phyloP scores from a whole-genome alignment of 139 green algal genomes.

The Picochlorum sp. region DNA sequence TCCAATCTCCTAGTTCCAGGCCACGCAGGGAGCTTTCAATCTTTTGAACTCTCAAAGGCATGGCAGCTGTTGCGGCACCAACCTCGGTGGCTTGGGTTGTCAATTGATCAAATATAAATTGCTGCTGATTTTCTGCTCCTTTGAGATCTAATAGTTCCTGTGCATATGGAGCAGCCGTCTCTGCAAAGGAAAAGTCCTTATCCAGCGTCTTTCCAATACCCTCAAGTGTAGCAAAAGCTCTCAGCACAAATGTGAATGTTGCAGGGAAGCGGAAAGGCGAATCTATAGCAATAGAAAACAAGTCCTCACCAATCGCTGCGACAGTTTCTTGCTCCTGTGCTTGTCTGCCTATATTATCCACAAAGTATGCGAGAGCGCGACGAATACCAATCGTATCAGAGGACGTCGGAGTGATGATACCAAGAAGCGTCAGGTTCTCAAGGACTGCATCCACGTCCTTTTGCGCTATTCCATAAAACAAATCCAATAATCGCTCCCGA shows the following conservation, averaged over 20 bases:
- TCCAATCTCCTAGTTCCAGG: slow-evolving; percentile 59
- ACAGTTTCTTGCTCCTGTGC: slow-evolving; percentile 67
- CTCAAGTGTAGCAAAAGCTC: slow-evolving; percentile 78
- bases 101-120: slow-evolving; percentile 51
- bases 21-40: slow-evolving; percentile 48
- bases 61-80: slow-evolving; percentile 46
- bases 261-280: slow-evolving; percentile 81
- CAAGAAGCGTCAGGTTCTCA: slow-evolving; percentile 49
- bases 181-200: slow-evolving; percentile 57
- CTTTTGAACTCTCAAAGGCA: slow-evolving; percentile 52
- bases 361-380: slow-evolving; percentile 67
- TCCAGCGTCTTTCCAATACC: slow-evolving; percentile 67
- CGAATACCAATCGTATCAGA: slow-evolving; percentile 43
- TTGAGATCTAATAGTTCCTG: slow-evolving; percentile 48
- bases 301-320: slow-evolving; percentile 67
- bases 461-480: slow-evolving; percentile 60
- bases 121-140: slow-evolving; percentile 27
- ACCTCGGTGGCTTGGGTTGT: slow-evolving; percentile 57
- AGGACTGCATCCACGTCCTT: slow-evolving; percentile 42
- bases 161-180: slow-evolving; percentile 60
- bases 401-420: slow-evolving; percentile 59
- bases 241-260: slow-evolving; percentile 82
- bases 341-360: slow-evolving; percentile 54
- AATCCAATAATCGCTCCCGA: slow-evolving; percentile 33
- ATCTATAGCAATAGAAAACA: slow-evolving; percentile 77